These are phyloP conservation scores for Mycena metata DNA, from an alignment of 768 basidiomycete genomes.

Conservation along the genomic window DNA sequence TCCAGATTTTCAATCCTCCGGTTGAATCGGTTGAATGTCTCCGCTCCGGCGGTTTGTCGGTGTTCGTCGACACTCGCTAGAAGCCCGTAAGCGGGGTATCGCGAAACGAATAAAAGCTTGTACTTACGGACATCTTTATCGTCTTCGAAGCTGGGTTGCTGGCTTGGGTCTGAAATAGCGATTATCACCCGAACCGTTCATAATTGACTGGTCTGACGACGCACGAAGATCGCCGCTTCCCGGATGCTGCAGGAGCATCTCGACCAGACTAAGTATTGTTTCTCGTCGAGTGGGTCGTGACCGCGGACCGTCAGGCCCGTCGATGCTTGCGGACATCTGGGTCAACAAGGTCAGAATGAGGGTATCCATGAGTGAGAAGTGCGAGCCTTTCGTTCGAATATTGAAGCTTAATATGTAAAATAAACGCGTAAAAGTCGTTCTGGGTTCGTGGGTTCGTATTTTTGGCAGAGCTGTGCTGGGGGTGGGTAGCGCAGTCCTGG, in stretches of 20 bases:
- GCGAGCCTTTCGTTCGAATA: conserved; percentile 9
- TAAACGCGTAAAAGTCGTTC: conserved; percentile 30
- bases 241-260: conserved; percentile 60
- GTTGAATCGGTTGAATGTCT: conserved; percentile 73
- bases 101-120: not conserved
- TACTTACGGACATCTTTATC: conserved; percentile 77
- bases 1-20: conserved; percentile 39
- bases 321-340: conserved; percentile 28
- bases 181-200: not conserved
- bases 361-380: not conserved
- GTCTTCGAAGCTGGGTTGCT: conserved; percentile 69
- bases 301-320: not conserved
- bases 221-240: conserved; percentile 50
- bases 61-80: conserved; percentile 69
- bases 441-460: conserved; percentile 27
- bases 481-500: not conserved
- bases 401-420: not conserved
- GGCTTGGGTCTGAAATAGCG: conserved; percentile 49
- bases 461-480: conserved; percentile 2
- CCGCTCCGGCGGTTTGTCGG: conserved; percentile 75
- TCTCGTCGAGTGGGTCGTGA: conserved; percentile 50
- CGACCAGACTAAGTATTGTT: conserved; percentile 64
- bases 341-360: not conserved
- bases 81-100: conserved; percentile 1
- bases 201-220: conserved; percentile 36